A percentile compares a stretch with the other conserved stretches of the same genome.
Conservation (phyloP, 2,329 filamentous ascomycete genomes). For the Fusarium agapanthi region DNA sequence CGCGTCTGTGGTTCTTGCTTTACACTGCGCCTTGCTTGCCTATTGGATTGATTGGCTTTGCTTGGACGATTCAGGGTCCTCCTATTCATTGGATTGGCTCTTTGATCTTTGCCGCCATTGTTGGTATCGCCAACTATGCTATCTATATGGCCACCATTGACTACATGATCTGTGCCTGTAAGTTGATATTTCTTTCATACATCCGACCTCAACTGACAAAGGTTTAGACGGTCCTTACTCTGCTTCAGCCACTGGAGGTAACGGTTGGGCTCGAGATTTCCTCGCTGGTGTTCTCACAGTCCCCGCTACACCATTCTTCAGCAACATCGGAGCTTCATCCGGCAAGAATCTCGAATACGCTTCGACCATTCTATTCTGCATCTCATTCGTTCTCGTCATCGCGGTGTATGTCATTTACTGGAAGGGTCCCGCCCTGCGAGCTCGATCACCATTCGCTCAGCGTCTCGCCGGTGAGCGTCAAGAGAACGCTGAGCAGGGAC, state of each 20-base stretch:
- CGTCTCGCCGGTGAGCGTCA: constrained; percentile 59
- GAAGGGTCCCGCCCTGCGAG: constrained; percentile 67
- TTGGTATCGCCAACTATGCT: constrained; percentile 77
- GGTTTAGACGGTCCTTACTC: constrained; percentile 66
- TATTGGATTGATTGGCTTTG: constrained; percentile 75
- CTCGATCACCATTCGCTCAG: constrained; percentile 71
- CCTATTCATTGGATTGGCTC: constrained; percentile 73
- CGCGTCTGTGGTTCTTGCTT: constrained; percentile 71
- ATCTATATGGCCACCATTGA: constrained; percentile 83
- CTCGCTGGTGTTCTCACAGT: constrained; percentile 76
- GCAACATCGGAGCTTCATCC: constrained; percentile 59
- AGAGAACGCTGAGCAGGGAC: constrained; percentile 43
- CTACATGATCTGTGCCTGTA: constrained; percentile 64
- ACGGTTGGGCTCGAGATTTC: constrained; percentile 78
- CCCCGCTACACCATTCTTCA: constrained; percentile 71
- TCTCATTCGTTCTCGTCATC: constrained; percentile 67
- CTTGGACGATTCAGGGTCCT: constrained; percentile 72
- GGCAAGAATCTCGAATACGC: constrained; percentile 66
- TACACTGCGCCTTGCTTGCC: constrained; percentile 68
- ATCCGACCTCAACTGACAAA: background rate
- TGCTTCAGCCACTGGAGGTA: constrained; percentile 78
- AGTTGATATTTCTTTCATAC: no score
- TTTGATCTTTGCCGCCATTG: constrained; percentile 69
- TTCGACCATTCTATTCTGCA: constrained; percentile 69
- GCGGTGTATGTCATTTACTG: constrained; percentile 75